Conservation (phyloP, 768 basidiomycete species). For the Mycena floridula region DNA sequence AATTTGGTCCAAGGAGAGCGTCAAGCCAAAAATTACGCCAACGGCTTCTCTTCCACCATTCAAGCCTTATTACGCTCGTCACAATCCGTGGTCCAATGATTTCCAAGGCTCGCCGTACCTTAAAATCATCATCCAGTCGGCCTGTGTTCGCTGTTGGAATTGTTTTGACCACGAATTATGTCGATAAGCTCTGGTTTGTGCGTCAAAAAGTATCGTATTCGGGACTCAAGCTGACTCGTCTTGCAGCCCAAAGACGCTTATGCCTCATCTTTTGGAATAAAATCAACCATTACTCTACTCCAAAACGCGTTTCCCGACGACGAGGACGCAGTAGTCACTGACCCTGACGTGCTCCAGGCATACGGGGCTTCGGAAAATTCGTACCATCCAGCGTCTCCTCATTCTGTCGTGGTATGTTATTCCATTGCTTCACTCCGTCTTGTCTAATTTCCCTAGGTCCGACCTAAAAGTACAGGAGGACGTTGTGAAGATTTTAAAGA, state of each 20-base stretch:
- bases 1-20: too few relatives aligned
- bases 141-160: constrained; percentile 28
- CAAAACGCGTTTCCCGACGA: constrained; percentile 36
- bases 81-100: constrained; percentile 35
- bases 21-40: too few relatives aligned
- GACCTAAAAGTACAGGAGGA: constrained; percentile 68
- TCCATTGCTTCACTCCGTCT: not conserved
- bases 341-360: constrained; percentile 40
- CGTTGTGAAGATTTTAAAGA: constrained; percentile 73
- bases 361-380: constrained; percentile 69
- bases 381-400: constrained; percentile 55
- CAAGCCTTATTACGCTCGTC: constrained; percentile 1
- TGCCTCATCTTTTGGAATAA: constrained; percentile 40
- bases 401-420: constrained; percentile 40
- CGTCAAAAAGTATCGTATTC: constrained; percentile 4
- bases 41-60: too few relatives aligned
- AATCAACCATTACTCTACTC: constrained; percentile 49
- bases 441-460: constrained; percentile 32
- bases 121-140: constrained; percentile 28
- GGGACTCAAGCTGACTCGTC: not conserved
- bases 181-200: constrained; percentile 23
- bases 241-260: constrained; percentile 21
- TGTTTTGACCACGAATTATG: constrained; percentile 21
- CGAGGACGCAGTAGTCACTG: constrained; percentile 40
- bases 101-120: constrained; percentile 27